Conservation (phyloP, 257 asterid genomes). For the Solanum boliviense region DNA sequence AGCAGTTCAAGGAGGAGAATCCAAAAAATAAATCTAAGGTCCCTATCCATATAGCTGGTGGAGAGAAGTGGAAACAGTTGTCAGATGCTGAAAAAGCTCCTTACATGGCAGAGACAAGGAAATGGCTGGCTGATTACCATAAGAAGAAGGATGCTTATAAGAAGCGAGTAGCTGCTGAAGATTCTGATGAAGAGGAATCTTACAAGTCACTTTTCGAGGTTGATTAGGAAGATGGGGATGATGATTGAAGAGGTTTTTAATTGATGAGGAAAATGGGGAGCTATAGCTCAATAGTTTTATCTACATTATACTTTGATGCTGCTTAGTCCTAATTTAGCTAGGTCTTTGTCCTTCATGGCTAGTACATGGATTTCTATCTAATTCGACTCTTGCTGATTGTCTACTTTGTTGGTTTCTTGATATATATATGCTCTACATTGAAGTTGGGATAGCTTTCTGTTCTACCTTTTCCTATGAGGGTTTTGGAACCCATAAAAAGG, state of each 20-base stretch:
- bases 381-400: background rate
- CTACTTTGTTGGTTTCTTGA: background rate
- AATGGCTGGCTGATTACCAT: conserved; percentile 38
- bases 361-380: background rate
- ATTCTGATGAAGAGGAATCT: conserved; percentile 7
- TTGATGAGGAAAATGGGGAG: background rate
- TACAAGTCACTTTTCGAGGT: conserved; percentile 16
- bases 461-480: background rate
- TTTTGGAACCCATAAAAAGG: no score
- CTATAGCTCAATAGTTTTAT: background rate
- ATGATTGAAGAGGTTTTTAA: background rate
- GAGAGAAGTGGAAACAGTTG: conserved; percentile 72
- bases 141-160: conserved; percentile 65
- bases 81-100: conserved; percentile 72
- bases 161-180: conserved; percentile 8
- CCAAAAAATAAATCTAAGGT: conserved; percentile 65
- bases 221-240: conserved; percentile 11
- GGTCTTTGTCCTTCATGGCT: background rate
- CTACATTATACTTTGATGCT: background rate
- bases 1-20: conserved; percentile 56
- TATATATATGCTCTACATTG: background rate
- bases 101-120: conserved; percentile 42
- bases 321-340: background rate
- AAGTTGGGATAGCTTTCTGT: background rate
- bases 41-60: conserved; percentile 58